Base-by-base conservation (phyloP, 2,329 filamentous ascomycete species). In the Orbilia blumenaviensis region DNA sequence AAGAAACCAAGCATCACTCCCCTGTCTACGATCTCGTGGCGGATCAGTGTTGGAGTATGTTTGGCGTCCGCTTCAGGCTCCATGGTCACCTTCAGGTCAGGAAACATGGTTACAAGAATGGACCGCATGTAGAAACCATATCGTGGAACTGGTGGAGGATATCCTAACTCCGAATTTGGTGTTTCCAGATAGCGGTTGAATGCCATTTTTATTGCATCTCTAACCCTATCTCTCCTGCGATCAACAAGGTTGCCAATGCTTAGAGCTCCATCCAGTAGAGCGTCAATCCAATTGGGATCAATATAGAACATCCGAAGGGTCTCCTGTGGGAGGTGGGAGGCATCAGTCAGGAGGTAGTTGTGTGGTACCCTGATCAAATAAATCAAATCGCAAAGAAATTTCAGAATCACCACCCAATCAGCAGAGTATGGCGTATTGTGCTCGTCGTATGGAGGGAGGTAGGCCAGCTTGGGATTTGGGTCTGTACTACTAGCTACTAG, bases 301-400 rank as follows among this genome's bases (percentile, higher is more conserved):
- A 86, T 84, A 36, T 81, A 69, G 80, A 86, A 86, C 80, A 85
- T 85, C 0, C 84, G 81, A 0, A 86, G 58, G 8, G 67, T 81
- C 73, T 86, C 85, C 3, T 36, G 46, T 0, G 79, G 82, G 0
- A 86, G 78, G 36, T 82, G 77, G 0, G 71, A 78, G 0, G 83
- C 82, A 23, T 86, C 85, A 0, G 81, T 54, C 3, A 86, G 77
- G 1, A 86, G 79, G 66, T 82, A 85, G 46, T 85, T 84, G 0
- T 82, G 78, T 0, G 85, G 85, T 0, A 86, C 80, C 0, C 80
- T 80, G 0, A 64, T 64, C 0, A 86, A 80, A 63, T 81, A 84
- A 63, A 84, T 79, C 2, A 79, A 79, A 63, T 86, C 83, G 0
- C 83, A 16, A 0, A 85, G 18, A 81, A 81, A 85, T 0, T 56